Evolutionary conservation across 805 yeast genomes (phyloP), one percentile per base, ranked within the genome.

Genomic region (Dipodascus geniculatus): DNA sequence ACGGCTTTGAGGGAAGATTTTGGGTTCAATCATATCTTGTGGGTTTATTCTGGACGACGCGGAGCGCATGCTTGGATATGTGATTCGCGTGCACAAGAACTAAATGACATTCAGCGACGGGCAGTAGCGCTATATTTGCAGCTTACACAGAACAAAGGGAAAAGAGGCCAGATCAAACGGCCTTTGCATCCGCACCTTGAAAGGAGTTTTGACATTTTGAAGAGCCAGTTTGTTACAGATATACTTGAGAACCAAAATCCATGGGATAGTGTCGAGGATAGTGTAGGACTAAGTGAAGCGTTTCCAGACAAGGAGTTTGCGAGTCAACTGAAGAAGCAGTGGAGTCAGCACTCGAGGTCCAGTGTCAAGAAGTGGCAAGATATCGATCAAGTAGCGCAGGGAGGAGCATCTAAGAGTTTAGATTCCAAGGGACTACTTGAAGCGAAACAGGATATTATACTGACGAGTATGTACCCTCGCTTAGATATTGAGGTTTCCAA

Each of bases 61-160:
- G 99, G 99, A 68, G 96, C 95, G 16, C 99, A 93, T 74, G 95
- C 98, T 63, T 93, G 99, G 99, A 77, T 93, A 22, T 86, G 96
- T 68, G 99, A 93, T 65, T 69, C 77, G 53, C 72, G 90, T 50
- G 96, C 97, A 0, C 72, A 97, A 54, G 62, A 66, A 1, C 68
- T 93, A 57, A 85, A 80, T 57, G 98, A 93, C 66, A 62, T 72
- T 3, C 79, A 80, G 56, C 78, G 99, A 62, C 75, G 84, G 61
- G 81, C 95, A 2, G 78, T 93, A 11, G 83, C 90, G 31, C 90
- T 87, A 59, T 93, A 93, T 65, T 67, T 93, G 65, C 91, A 87
- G 60, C 33, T 28, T 28, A 11, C 11, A 6, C 83, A 90, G 0
- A 72, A 87, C 53, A 60, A 61, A 17, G 48, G 48, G 14, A 17